These are phyloP conservation scores for Cutaneotrichosporon sp. DNA, from an alignment of 1,284 basidiomycete genomes.

Conservation along the genomic window DNA sequence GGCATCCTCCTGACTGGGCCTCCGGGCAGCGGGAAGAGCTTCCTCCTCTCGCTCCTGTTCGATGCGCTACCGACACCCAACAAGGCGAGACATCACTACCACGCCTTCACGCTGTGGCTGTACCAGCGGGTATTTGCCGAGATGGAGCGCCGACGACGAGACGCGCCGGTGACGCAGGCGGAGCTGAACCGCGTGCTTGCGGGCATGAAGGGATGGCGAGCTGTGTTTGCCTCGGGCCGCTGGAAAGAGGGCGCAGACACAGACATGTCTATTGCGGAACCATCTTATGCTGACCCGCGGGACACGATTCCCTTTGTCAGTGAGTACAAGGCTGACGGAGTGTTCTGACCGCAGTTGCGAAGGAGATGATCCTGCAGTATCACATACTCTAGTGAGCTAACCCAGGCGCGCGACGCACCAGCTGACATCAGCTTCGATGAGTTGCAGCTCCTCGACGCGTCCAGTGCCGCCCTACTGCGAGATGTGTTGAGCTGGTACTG, in stretches of 20 bases:
- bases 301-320: slow-evolving; percentile 48
- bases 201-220: slow-evolving; percentile 39
- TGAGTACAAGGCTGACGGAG: slow-evolving; percentile 26
- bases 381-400: slow-evolving; percentile 52
- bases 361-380: slow-evolving; percentile 48
- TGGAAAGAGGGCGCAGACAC: slow-evolving; percentile 38
- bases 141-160: slow-evolving; percentile 29
- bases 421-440: slow-evolving; percentile 61
- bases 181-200: slow-evolving; percentile 47
- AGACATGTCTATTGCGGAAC: slow-evolving; percentile 14
- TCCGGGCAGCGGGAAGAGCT: slow-evolving; percentile 57
- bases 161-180: slow-evolving; percentile 26
- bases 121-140: slow-evolving; percentile 56
- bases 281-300: slow-evolving; percentile 29
- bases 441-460: slow-evolving; percentile 66
- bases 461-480: slow-evolving; percentile 61
- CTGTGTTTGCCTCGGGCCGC: slow-evolving; percentile 50
- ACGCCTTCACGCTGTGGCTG: slow-evolving; percentile 62
- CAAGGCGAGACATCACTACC: slow-evolving; percentile 65
- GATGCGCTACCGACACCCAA: slow-evolving; percentile 57
- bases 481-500: slow-evolving; percentile 69
- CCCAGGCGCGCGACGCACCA: slow-evolving; percentile 33
- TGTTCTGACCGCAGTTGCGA: slow-evolving; percentile 39
- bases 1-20: slow-evolving; percentile 55
- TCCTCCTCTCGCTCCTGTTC: slow-evolving; percentile 65